Evolutionary conservation across 169 alveolate genomes (phyloP).

Genomic region (Ichthyophthirius multifiliis): DNA sequence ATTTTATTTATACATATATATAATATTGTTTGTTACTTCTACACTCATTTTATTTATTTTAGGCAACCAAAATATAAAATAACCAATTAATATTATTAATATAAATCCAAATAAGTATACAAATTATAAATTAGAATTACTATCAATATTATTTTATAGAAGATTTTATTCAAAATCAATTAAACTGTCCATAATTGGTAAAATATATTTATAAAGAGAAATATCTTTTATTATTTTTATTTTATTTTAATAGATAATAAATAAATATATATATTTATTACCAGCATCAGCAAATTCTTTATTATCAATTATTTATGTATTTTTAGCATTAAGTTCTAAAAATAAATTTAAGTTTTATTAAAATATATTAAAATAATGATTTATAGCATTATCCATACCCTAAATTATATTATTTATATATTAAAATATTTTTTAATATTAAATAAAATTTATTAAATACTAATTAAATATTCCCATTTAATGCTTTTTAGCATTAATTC

Average conservation of each 20-base stretch:
- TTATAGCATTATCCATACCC: neutral
- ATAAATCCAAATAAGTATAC: neutral
- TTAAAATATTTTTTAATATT: neutral
- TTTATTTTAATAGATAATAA: no score
- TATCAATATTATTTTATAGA: neutral
- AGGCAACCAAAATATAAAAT: neutral
- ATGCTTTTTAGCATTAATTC: neutral
- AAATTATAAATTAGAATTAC: neutral
- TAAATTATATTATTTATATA: neutral
- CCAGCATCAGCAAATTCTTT: neutral
- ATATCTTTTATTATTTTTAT: neutral
- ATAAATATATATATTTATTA: neutral
- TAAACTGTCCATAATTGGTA: neutral
- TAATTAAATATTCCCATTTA: neutral
- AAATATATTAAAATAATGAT: neutral
- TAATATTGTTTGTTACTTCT: neutral
- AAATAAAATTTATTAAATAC: neutral
- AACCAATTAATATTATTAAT: neutral
- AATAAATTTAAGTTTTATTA: neutral
- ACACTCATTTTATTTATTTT: neutral
- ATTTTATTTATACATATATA: neutral
- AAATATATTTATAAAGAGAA: neutral
- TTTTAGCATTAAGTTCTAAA: neutral
- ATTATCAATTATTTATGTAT: neutral
- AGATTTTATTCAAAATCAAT: neutral